Evolutionary conservation across 176 grass and related monocot species (phyloP).

Genomic region (Ensete glaucum): DNA sequence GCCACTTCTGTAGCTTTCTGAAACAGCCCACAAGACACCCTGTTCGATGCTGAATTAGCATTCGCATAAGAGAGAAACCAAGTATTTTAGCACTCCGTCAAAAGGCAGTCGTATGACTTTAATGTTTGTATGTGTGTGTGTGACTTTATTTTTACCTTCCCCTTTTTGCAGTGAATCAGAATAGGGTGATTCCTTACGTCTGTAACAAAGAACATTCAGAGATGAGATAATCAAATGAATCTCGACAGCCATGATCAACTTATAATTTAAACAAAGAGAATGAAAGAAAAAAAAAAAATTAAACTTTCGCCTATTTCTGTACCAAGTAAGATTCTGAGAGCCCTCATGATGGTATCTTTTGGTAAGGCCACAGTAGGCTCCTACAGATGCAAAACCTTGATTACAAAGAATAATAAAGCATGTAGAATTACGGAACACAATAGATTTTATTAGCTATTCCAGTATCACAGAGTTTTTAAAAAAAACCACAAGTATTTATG

Average conservation of each 20-base stretch:
- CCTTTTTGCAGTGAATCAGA: constrained; percentile 67
- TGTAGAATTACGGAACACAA: background rate
- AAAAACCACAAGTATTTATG: too few species aligned
- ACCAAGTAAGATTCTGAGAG: constrained; percentile 69
- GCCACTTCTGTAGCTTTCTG: constrained; percentile 54
- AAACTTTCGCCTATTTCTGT: constrained; percentile 15
- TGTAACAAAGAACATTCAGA: constrained; percentile 21
- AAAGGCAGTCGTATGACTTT: background rate
- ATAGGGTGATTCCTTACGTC: constrained; percentile 64
- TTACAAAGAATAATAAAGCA: constrained; percentile 6
- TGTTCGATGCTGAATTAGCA: constrained; percentile 41
- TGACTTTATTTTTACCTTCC: constrained; percentile 38
- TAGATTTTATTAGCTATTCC: background rate
- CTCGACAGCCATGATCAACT: background rate
- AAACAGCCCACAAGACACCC: constrained; percentile 54
- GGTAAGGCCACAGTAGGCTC: constrained; percentile 37
- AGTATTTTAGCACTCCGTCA: background rate
- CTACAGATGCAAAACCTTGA: constrained; percentile 31
- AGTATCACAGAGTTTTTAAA: background rate
- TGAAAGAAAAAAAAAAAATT: background rate
- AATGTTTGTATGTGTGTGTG: background rate
- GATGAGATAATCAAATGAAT: constrained; percentile 17
- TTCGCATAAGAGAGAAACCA: background rate
- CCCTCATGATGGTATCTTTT: constrained; percentile 47
- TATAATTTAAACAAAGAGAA: background rate